These are phyloP conservation scores for Aspergillus tanneri DNA, from an alignment of 2,329 filamentous ascomycete species.

Conservation along the genomic window DNA sequence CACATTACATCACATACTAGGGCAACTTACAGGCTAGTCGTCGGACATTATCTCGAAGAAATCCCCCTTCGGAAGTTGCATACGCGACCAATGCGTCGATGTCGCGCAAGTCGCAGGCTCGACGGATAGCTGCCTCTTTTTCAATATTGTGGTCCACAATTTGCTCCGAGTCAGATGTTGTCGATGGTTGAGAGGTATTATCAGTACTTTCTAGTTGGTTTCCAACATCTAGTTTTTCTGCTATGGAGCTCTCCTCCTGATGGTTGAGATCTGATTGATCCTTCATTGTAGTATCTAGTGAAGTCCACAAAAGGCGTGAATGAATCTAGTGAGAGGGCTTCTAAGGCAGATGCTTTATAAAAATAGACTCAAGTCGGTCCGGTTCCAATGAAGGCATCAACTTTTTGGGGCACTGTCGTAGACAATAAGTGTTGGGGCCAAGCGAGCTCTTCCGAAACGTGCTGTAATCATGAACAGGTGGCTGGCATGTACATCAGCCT, in stretches of 20 bases:
- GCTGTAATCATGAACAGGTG: too few species aligned
- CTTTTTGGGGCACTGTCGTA: too few species aligned
- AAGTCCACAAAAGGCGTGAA: too few species aligned
- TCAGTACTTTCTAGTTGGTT: conserved; percentile 4
- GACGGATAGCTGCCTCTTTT: conserved; percentile 53
- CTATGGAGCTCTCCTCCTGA: neutral
- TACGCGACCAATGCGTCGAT: conserved; percentile 56
- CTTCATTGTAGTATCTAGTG: neutral
- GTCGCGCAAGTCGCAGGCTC: conserved; percentile 61
- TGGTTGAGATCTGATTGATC: neutral
- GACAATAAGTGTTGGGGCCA: too few species aligned
- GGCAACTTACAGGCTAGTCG: conserved; percentile 70
- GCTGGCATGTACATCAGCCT: too few species aligned
- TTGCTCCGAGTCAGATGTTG: conserved; percentile 6
- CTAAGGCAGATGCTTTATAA: too few species aligned
- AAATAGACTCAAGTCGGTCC: too few species aligned
- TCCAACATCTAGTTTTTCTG: neutral
- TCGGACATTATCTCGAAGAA: conserved; percentile 67
- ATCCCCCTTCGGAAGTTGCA: conserved; percentile 64
- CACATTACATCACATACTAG: neutral
- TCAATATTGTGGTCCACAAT: conserved; percentile 14
- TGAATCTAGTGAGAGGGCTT: too few species aligned
- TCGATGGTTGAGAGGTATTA: conserved; percentile 1
- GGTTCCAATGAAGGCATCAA: too few species aligned
- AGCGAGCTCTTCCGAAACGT: too few species aligned